Conservation (phyloP, 192 early-diverging fungal genomes). For the Allomyces macrogynus region DNA sequence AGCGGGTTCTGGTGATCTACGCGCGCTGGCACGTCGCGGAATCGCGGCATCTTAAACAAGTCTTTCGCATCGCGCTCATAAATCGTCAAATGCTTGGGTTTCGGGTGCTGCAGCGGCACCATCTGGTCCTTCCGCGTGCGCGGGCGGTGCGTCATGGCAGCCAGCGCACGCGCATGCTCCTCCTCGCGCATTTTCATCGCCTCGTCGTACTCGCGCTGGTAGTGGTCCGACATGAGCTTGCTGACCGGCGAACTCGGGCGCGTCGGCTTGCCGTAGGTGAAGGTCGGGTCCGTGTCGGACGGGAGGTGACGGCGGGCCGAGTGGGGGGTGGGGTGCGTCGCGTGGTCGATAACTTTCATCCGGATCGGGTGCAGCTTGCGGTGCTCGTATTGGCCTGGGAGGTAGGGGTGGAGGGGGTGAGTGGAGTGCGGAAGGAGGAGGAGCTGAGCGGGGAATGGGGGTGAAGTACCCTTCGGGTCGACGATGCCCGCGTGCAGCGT, state of each 20-base stretch:
- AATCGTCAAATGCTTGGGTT: not conserved
- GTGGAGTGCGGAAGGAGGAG: too few species aligned
- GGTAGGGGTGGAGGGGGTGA: too few species aligned
- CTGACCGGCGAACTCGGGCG: constrained; percentile 33
- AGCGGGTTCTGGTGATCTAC: not conserved
- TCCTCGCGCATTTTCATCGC: not conserved
- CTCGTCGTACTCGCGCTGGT: constrained; percentile 18
- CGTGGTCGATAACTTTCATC: constrained; percentile 21
- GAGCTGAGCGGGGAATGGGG: too few species aligned
- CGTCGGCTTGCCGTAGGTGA: constrained; percentile 35
- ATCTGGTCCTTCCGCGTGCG: not conserved
- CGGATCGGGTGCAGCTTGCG: constrained; percentile 23
- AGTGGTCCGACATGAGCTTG: constrained; percentile 30
- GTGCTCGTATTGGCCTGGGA: constrained; percentile 13
- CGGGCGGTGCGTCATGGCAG: not conserved
- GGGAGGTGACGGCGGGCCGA: constrained; percentile 17
- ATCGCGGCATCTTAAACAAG: not conserved
- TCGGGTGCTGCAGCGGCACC: not conserved
- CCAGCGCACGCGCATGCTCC: not conserved
- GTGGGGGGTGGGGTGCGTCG: constrained; percentile 4
- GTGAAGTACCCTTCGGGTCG: constrained; percentile 14
- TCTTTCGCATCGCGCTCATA: not conserved
- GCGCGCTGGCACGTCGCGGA: not conserved
- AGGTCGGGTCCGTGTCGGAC: constrained; percentile 22
- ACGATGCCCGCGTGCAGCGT: constrained; percentile 22